These are phyloP conservation scores for Gynochthodes officinalis DNA, from an alignment of 257 asterid genomes.

Conservation along the genomic window DNA sequence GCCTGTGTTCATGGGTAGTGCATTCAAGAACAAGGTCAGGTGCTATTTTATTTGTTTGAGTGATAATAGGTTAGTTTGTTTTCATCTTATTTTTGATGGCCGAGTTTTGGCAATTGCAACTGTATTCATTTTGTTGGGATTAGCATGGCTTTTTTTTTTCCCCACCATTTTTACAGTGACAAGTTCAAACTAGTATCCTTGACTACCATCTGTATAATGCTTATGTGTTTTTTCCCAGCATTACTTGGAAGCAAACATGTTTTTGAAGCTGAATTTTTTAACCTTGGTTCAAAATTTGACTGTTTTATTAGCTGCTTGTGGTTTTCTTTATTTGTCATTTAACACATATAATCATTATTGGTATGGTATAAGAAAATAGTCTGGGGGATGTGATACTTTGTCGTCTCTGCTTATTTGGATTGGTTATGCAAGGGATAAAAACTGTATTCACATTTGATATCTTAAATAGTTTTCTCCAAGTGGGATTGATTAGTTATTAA, in stretches of 20 bases:
- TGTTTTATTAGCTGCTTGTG: not conserved
- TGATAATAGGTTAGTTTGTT: not conserved
- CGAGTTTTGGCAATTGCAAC: not conserved
- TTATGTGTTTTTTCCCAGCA: not conserved
- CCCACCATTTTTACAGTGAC: not conserved
- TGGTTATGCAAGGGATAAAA: too few relatives aligned
- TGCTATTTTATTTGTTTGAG: not conserved
- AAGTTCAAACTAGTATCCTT: not conserved
- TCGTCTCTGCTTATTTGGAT: too few relatives aligned
- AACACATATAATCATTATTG: not conserved
- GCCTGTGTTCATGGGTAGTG: conserved; percentile 99
- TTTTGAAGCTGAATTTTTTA: not conserved
- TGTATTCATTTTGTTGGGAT: conserved; percentile 2
- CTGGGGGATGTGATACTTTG: too few relatives aligned
- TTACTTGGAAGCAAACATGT: not conserved
- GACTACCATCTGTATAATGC: not conserved
- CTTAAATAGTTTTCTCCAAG: too few relatives aligned
- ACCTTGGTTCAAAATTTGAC: not conserved
- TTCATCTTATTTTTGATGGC: not conserved
- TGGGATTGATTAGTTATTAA: too few relatives aligned
- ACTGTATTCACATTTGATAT: too few relatives aligned
- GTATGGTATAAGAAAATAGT: not conserved
- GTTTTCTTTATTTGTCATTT: not conserved
- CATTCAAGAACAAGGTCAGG: conserved; percentile 92
- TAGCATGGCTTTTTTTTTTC: not conserved